A percentile compares a stretch with the other conserved stretches of the same genome.
These are phyloP conservation scores for Aspergillus fischeri DNA, from an alignment of 2,329 filamentous ascomycete species.

Conservation along the genomic window DNA sequence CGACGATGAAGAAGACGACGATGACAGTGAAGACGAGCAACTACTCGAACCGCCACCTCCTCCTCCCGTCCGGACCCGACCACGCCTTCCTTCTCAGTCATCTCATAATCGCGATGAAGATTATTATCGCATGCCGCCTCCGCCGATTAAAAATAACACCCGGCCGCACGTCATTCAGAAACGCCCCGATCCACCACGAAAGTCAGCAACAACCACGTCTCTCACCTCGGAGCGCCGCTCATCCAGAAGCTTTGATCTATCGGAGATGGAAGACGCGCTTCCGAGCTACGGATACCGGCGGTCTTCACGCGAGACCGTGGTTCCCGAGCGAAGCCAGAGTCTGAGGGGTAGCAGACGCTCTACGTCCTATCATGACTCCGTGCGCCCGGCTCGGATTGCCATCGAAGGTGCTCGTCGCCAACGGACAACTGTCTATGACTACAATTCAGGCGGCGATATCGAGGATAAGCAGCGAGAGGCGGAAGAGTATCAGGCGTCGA, in stretches of 20 bases:
- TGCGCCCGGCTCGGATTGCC: constrained; percentile 28
- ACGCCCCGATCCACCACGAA: constrained; percentile 29
- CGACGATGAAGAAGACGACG: constrained; percentile 19
- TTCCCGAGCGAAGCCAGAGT: constrained; percentile 34
- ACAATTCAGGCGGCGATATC: constrained; percentile 23
- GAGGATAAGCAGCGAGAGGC: constrained; percentile 36
- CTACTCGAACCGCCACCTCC: constrained; percentile 24
- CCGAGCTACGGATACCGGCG: constrained; percentile 30
- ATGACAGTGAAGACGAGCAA: constrained; percentile 20
- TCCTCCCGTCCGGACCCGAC: constrained; percentile 26
- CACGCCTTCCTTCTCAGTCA: constrained; percentile 26
- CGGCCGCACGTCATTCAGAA: constrained; percentile 35
- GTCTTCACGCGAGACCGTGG: constrained; percentile 26
- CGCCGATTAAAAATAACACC: constrained; percentile 28
- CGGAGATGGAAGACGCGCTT: constrained; percentile 30
- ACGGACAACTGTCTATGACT: constrained; percentile 29
- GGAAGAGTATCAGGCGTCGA: constrained; percentile 39
- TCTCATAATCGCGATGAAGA: constrained; percentile 36
- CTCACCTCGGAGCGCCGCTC: constrained; percentile 27
- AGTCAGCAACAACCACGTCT: constrained; percentile 27
- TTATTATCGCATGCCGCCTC: constrained; percentile 42
- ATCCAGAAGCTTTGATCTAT: constrained; percentile 32
- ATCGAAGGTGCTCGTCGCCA: constrained; percentile 34
- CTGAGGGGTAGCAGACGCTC: constrained; percentile 25
- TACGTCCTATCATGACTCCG: constrained; percentile 30